phyloP scores from a whole-genome alignment of 1,284 basidiomycete species.

The Vanrija sp. region DNA sequence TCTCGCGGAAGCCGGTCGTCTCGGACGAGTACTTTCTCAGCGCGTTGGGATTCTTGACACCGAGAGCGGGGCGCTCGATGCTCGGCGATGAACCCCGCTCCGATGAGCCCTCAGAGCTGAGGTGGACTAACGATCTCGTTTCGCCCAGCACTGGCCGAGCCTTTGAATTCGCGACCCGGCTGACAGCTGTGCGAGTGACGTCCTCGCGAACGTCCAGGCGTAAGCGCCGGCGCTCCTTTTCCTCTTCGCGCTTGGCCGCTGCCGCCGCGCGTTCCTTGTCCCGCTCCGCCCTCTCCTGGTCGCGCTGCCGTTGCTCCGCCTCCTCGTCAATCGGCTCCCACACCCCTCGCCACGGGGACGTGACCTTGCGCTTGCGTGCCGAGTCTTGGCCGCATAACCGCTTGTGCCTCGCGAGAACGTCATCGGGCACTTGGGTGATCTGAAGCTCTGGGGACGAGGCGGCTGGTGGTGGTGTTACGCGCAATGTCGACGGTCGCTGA shows the following conservation, averaged over 20 bases:
- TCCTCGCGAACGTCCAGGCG: slow-evolving; percentile 1
- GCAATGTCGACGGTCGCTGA: neutral
- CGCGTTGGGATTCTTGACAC: neutral
- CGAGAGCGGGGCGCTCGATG: neutral
- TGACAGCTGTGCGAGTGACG: neutral
- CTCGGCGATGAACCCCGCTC: slow-evolving; percentile 8
- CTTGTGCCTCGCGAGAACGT: slow-evolving; percentile 22
- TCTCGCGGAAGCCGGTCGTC: neutral
- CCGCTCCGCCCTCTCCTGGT: neutral
- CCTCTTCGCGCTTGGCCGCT: neutral
- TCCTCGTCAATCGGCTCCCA: neutral
- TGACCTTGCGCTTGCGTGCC: slow-evolving; percentile 2
- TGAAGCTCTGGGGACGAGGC: slow-evolving; percentile 2
- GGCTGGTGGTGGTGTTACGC: neutral
- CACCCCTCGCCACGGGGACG: slow-evolving; percentile 15
- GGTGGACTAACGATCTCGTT: slow-evolving; percentile 13
- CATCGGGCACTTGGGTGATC: slow-evolving; percentile 27
- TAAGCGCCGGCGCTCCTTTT: slow-evolving; percentile 6
- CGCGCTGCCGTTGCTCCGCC: neutral
- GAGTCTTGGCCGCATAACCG: slow-evolving; percentile 25
- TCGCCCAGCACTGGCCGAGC: slow-evolving; percentile 8
- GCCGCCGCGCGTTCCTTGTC: neutral
- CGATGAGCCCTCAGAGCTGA: slow-evolving; percentile 11
- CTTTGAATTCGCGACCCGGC: neutral
- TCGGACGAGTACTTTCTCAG: neutral